phyloP scores from a whole-genome alignment of 805 yeast species.

The Kluyveromyces siamensis region DNA sequence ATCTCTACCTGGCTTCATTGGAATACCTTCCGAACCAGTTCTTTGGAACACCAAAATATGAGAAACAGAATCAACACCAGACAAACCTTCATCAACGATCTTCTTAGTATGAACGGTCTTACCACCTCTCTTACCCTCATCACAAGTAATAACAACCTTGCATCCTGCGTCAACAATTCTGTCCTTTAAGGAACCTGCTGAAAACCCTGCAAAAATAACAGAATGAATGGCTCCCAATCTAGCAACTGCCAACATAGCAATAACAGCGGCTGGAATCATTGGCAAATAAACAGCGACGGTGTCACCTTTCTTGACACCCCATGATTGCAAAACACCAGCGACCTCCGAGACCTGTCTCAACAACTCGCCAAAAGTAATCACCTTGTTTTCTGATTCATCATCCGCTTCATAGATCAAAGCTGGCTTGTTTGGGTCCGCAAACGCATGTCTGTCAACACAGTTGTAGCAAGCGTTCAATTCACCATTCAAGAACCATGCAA shows the following conservation, averaged over 20 bases:
- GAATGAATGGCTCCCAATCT: conserved; percentile 95
- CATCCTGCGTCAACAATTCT: conserved; percentile 84
- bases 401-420: conserved; percentile 93
- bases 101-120: conserved; percentile 85
- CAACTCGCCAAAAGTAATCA: conserved; percentile 78
- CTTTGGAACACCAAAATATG: conserved; percentile 84
- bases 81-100: conserved; percentile 90
- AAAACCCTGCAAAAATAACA: conserved; percentile 94
- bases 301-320: conserved; percentile 92
- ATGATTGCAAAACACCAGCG: conserved; percentile 71
- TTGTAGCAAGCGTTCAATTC: conserved; percentile 88
- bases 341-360: conserved; percentile 76
- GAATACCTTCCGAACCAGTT: conserved; percentile 67
- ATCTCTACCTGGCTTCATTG: conserved; percentile 75
- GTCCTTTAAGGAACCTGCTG: conserved; percentile 86
- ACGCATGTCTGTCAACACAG: conserved; percentile 93
- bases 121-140: conserved; percentile 94
- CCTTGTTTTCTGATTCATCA: conserved; percentile 64
- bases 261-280: conserved; percentile 94
- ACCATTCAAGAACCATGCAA: conserved; percentile 93
- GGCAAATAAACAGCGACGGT: conserved; percentile 95
- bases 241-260: conserved; percentile 87
- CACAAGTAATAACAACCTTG: conserved; percentile 83
- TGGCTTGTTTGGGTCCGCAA: conserved; percentile 72
- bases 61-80: conserved; percentile 59